Evolutionary conservation across 352 stramenopile genomes (phyloP), one percentile per base, ranked within the genome.

Genomic region (Peronospora belbahrii): DNA sequence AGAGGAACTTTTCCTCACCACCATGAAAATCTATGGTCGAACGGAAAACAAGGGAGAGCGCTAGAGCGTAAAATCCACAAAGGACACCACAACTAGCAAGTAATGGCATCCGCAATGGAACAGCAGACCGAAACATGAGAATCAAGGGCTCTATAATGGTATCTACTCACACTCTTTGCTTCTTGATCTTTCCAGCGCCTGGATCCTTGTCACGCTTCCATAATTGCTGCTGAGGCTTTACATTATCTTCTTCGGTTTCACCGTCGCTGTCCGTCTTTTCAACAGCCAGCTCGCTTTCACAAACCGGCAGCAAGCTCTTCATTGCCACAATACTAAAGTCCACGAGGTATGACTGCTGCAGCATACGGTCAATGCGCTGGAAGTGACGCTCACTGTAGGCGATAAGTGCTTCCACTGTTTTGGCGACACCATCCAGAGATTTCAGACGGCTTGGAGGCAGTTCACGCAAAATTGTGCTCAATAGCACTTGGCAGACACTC

Each of bases 321-420:
- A 93, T 93, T 5, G 74, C 87, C 23, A 86, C 73, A 52, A 93
- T 79, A 62, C 71, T 88, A 32, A 90, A 98, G 59, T 99, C 96
- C 25, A 99, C 75, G 14, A 99, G 63, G 57, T 97, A 99, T 7
- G 92, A 95, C 59, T 95, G 97, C 65, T 97, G 88, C 31, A 98
- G 76, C 51, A 99, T 87, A 37, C 88, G 70, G 56, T 99, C 94
- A 14, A 98, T 81, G 38, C 96, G 85, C 64, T 98, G 88, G 65
- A 98, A 97, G 73, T 99, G 96, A 45, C 95, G 79, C 50, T 98
- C 94, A 24, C 86, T 97, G 73, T 99, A 99, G 14, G 94, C 90
- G 46, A 97, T 87, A 34, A 99, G 79, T 14, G 86, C 90, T 27
- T 96, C 82, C 18, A 99, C 66, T 9, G 96, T 94, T 67, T 79